Evolutionary conservation across 371 early-diverging fungal species (phyloP).

Genomic region (Globomyces sp.): DNA sequence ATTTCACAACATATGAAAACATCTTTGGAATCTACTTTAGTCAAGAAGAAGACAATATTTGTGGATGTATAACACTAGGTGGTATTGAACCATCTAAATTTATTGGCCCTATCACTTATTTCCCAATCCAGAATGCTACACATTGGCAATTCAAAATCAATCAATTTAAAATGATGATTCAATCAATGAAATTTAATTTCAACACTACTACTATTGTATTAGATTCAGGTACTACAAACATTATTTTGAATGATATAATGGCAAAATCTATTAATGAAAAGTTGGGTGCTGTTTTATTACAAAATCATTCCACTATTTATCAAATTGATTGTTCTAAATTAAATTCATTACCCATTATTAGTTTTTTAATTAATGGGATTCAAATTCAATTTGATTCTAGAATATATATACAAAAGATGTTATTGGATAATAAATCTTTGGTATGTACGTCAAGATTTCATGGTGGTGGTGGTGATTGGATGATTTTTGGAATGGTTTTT

Average conservation of each 20-base stretch:
- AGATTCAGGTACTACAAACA: constrained; percentile 24
- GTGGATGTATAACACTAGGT: constrained; percentile 62
- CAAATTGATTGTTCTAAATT: background rate
- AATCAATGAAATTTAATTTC: constrained; percentile 2
- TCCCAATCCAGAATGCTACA: constrained; percentile 24
- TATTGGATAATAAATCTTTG: background rate
- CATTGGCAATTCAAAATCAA: constrained; percentile 24
- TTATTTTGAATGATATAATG: constrained; percentile 1
- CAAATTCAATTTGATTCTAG: no score
- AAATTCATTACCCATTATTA: background rate
- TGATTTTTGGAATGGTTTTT: constrained; percentile 22
- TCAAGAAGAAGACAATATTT: background rate
- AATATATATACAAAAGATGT: background rate
- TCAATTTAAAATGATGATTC: background rate
- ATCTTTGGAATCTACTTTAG: background rate
- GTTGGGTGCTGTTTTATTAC: background rate
- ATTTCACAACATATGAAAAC: background rate
- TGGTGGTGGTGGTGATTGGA: constrained; percentile 5
- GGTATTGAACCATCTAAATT: constrained; percentile 56
- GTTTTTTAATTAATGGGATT: background rate
- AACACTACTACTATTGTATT: constrained; percentile 17
- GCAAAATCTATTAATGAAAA: background rate
- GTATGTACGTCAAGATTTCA: constrained; percentile 14
- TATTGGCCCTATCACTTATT: constrained; percentile 56
- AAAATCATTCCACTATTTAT: background rate